phyloP scores from a whole-genome alignment of 2,329 filamentous ascomycete genomes.

The Hirsutella minnesotensis region DNA sequence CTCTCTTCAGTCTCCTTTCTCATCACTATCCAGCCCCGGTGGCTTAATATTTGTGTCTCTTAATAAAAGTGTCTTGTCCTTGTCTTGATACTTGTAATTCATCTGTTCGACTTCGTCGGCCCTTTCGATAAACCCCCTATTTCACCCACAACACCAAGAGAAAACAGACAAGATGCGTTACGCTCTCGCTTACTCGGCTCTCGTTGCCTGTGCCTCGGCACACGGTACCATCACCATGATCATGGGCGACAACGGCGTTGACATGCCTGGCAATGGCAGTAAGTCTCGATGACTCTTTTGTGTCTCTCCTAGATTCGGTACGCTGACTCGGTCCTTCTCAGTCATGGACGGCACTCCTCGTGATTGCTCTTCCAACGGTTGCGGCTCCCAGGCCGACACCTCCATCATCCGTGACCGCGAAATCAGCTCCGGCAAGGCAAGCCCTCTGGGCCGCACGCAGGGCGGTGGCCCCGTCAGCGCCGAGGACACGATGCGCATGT shows the following conservation, averaged over 20 bases:
- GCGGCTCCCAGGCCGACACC: conserved; percentile 59
- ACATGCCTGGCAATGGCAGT: conserved; percentile 44
- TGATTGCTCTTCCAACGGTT: conserved; percentile 48
- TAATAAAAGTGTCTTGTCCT: neutral
- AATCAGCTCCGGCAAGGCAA: conserved; percentile 36
- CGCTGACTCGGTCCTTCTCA: conserved; percentile 9
- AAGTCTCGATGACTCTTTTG: conserved; percentile 1
- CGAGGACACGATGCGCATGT: conserved; percentile 41
- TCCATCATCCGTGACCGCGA: conserved; percentile 54
- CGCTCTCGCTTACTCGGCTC: conserved; percentile 14
- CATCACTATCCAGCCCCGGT: neutral
- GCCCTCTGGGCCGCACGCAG: conserved; percentile 52
- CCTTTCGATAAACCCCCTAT: too few relatives aligned
- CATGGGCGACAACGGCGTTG: conserved; percentile 48
- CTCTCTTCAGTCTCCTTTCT: neutral
- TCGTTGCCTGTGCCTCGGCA: conserved; percentile 37
- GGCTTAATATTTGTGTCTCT: neutral
- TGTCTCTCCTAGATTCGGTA: too few relatives aligned
- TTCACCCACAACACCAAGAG: too few relatives aligned
- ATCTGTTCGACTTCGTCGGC: neutral
- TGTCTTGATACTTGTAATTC: neutral
- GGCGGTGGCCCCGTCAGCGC: conserved; percentile 48
- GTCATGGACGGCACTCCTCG: conserved; percentile 56
- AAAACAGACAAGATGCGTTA: conserved; percentile 16
- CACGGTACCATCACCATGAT: conserved; percentile 47